Conservation (phyloP, 2,329 filamentous ascomycete species). For the Hypoxylon sp. region DNA sequence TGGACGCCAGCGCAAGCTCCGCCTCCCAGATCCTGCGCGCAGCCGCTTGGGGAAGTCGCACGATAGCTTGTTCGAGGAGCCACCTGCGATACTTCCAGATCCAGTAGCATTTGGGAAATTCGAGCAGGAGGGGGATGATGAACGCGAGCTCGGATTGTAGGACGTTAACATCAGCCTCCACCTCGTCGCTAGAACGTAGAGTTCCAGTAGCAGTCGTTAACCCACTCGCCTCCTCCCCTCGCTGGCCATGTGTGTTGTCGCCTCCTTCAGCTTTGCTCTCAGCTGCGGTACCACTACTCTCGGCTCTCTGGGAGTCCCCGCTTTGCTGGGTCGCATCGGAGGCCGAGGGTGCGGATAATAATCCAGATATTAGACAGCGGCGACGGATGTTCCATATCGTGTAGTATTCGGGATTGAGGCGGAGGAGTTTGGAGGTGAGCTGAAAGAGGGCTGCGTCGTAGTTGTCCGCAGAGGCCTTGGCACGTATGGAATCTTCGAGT, state of each 20-base stretch:
- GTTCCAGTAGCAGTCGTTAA: not conserved
- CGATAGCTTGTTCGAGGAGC: conserved; percentile 77
- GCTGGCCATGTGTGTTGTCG: not conserved
- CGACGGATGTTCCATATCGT: conserved; percentile 91
- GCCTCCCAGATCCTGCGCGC: conserved; percentile 79
- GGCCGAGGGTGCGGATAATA: conserved; percentile 59
- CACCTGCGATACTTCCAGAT: conserved; percentile 97
- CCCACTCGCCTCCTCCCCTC: conserved; percentile 39
- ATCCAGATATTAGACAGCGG: conserved; percentile 67
- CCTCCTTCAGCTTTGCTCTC: conserved; percentile 45
- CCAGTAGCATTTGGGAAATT: conserved; percentile 98
- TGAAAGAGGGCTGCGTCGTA: conserved; percentile 67
- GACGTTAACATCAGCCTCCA: conserved; percentile 52
- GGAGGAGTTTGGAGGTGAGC: conserved; percentile 75
- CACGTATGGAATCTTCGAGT: conserved; percentile 72
- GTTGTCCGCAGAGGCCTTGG: conserved; percentile 59
- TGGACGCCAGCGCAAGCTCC: conserved; percentile 81
- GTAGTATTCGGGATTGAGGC: conserved; percentile 86
- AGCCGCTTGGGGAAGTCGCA: conserved; percentile 62
- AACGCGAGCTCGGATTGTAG: conserved; percentile 81
- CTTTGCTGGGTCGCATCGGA: conserved; percentile 59
- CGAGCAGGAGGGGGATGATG: conserved; percentile 81
- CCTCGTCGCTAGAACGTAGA: not conserved
- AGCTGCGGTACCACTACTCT: conserved; percentile 60
- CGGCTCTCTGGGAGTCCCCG: conserved; percentile 60